Evolutionary conservation across 2,329 filamentous ascomycete genomes (phyloP), one percentile per base, ranked within the genome.

Genomic region (Ustulina deusta): DNA sequence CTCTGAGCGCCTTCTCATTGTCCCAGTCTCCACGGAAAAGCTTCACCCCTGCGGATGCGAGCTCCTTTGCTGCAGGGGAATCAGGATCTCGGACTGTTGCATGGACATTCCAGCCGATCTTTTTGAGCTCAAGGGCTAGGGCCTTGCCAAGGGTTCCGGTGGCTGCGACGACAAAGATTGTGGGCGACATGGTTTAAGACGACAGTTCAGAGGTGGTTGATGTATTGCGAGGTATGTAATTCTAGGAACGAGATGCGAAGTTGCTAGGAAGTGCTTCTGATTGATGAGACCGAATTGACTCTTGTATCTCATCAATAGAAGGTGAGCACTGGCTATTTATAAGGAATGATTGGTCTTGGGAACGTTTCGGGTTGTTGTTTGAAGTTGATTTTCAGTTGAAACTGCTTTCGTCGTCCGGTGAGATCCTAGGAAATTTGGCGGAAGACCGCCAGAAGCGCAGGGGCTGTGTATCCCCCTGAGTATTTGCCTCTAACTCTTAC

Each of bases 21-120:
- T 74, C 71, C 71, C 71, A 74, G 66, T 71, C 64, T 11, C 72
- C 71, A 11, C 62, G 29, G 20, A 60, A 69, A 2, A 74, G 57
- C 10, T 70, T 49, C 4, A 71, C 73, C 2, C 73, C 72, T 27
- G 58, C 46, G 2, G 27, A 27, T 10, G 34, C 49, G 22, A 74
- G 59, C 10, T 56, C 51, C 29, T 55, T 49, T 7, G 71, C 71
- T 6, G 60, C 70, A 9, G 62, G 60, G 15, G 61, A 64, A 3
- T 56, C 25, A 2, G 59, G 61, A 38, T 70, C 46, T 25, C 73
- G 70, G 11, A 60, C 61, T 6, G 66, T 71, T 11, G 69, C 60
- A 22, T 68, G 65, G 17, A 74, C 72, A 5, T 60, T 52, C 69
- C 69, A 74, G n/a, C 58, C 65, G 13, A 65, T 55, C 27, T 65